phyloP scores from a whole-genome alignment of 768 basidiomycete genomes.

The Mycena albidolilacea region DNA sequence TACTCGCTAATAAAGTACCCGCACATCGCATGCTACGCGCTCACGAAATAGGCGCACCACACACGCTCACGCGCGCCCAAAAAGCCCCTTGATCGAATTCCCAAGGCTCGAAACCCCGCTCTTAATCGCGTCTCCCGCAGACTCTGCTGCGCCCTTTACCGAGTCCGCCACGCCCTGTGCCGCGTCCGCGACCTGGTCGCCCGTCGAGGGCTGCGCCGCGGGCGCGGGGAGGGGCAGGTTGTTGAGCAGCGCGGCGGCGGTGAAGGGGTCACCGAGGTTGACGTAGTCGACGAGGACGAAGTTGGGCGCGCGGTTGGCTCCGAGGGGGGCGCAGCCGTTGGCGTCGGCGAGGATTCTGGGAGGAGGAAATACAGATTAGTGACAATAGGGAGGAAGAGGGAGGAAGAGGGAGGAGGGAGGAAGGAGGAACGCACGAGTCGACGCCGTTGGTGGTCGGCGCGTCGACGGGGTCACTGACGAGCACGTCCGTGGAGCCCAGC shows the following conservation, averaged over 20 bases:
- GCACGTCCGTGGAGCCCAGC: slow-evolving; percentile 42
- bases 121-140: background rate
- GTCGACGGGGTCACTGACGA: slow-evolving; percentile 48
- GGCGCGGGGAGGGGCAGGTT: slow-evolving; percentile 43
- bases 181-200: background rate
- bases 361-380: background rate
- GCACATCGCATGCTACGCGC: background rate
- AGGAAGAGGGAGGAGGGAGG: background rate
- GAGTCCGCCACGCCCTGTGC: background rate
- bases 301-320: slow-evolving; percentile 57
- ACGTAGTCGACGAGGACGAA: slow-evolving; percentile 67
- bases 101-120: background rate
- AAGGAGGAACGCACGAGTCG: slow-evolving; percentile 42
- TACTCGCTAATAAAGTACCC: background rate
- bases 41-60: background rate
- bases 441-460: slow-evolving; percentile 48
- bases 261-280: slow-evolving; percentile 57
- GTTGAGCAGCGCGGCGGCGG: slow-evolving; percentile 58
- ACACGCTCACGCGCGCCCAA: slow-evolving; percentile 6
- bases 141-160: background rate
- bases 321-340: slow-evolving; percentile 57
- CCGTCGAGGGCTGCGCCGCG: background rate
- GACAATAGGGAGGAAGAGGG: background rate
- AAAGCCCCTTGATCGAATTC: slow-evolving; percentile 3
- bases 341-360: slow-evolving; percentile 56